Percentiles rank a stretch among this genome's conserved stretches.
These are phyloP conservation scores for Zarea fungicola DNA, from an alignment of 2,329 filamentous ascomycete genomes.

Conservation along the genomic window DNA sequence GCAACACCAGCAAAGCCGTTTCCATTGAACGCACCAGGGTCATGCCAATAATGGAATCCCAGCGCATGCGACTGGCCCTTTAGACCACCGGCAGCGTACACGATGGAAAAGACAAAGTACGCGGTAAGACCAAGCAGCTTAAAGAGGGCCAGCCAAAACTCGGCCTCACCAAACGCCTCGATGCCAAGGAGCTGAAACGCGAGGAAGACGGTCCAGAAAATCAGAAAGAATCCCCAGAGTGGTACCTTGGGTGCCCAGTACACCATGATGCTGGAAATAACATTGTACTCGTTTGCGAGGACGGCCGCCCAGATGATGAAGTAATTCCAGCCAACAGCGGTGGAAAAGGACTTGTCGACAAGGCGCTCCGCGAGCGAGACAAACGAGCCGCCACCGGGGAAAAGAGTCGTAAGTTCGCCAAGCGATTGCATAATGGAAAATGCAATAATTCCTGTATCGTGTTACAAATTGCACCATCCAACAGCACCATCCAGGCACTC, in stretches of 20 bases:
- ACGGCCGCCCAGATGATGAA: conserved; percentile 63
- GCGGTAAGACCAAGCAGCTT: conserved; percentile 66
- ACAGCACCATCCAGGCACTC: conserved; percentile 12
- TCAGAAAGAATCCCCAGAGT: conserved; percentile 63
- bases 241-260: conserved; percentile 60
- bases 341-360: conserved; percentile 63
- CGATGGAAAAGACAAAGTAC: conserved; percentile 68
- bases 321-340: conserved; percentile 68
- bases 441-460: conserved; percentile 52
- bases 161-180: conserved; percentile 70
- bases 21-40: conserved; percentile 62
- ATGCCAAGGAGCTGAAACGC: conserved; percentile 67
- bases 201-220: conserved; percentile 70
- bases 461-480: conserved; percentile 15
- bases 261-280: conserved; percentile 58
- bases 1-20: conserved; percentile 63
- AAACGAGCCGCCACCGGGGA: conserved; percentile 66
- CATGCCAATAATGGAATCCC: conserved; percentile 67
- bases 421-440: conserved; percentile 66
- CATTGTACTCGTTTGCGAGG: conserved; percentile 67
- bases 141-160: conserved; percentile 72
- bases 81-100: conserved; percentile 65
- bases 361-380: conserved; percentile 66
- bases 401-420: conserved; percentile 69
- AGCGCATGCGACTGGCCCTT: conserved; percentile 51